phyloP scores from a whole-genome alignment of 108 stramenopile genomes.

The Skeletonema menzelii region DNA sequence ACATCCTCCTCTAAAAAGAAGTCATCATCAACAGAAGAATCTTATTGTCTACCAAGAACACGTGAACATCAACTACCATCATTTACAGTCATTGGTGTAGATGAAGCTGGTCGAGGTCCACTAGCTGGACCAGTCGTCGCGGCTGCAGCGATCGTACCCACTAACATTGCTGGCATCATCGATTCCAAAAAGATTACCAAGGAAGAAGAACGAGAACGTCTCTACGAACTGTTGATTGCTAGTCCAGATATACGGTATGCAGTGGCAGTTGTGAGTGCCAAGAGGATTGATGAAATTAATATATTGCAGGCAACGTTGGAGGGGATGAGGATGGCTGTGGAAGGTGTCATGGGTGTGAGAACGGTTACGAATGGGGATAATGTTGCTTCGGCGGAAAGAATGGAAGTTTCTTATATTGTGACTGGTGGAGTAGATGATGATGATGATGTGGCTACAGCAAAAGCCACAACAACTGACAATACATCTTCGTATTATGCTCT shows the following conservation, averaged over 20 bases:
- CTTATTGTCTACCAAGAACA: slow-evolving; percentile 29
- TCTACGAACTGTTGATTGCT: slow-evolving; percentile 45
- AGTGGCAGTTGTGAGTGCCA: slow-evolving; percentile 77
- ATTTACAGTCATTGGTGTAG: slow-evolving; percentile 77
- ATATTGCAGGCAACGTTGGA: slow-evolving; percentile 95
- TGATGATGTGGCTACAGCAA: not conserved
- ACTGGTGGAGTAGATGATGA: slow-evolving; percentile 15
- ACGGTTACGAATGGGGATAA: slow-evolving; percentile 6
- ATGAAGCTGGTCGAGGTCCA: slow-evolving; percentile 99
- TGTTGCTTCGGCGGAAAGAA: slow-evolving; percentile 39
- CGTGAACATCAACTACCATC: slow-evolving; percentile 24
- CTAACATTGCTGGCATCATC: slow-evolving; percentile 70
- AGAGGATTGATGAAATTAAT: slow-evolving; percentile 95
- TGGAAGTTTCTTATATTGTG: slow-evolving; percentile 64
- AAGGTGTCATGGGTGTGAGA: slow-evolving; percentile 24
- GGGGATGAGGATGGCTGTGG: slow-evolving; percentile 84
- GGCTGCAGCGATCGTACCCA: slow-evolving; percentile 71
- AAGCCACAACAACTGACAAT: not conserved
- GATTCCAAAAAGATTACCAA: slow-evolving; percentile 93
- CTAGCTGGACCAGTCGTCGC: slow-evolving; percentile 86
- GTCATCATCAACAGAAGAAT: slow-evolving; percentile 4
- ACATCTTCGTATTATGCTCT: slow-evolving; percentile 50
- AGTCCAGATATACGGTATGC: slow-evolving; percentile 77
- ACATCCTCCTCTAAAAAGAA: not conserved
- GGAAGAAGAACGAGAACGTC: slow-evolving; percentile 69